Evolutionary conservation across 192 early-diverging fungal species (phyloP).

Genomic region (Coemansia sp.): DNA sequence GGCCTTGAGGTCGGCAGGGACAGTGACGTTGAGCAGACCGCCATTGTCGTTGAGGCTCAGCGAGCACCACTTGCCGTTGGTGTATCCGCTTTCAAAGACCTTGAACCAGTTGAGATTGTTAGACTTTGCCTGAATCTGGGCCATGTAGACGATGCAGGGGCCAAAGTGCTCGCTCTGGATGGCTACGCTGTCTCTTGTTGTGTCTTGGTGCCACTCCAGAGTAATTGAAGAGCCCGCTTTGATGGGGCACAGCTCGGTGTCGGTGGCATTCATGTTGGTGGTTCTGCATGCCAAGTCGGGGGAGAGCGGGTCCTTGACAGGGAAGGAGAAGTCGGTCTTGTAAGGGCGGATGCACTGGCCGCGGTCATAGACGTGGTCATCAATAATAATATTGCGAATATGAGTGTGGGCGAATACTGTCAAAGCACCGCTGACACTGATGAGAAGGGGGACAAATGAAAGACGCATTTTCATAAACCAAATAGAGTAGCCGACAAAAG

Average conservation of each 20-base stretch:
- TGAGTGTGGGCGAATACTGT: constrained; percentile 6
- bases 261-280: neutral
- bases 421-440: constrained; percentile 5
- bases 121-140: neutral
- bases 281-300: neutral
- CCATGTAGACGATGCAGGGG: constrained; percentile 6
- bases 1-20: neutral
- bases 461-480: constrained; percentile 1
- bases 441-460: neutral
- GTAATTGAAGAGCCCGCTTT: neutral
- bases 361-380: neutral
- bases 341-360: neutral
- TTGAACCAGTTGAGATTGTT: neutral
- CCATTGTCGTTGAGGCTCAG: neutral
- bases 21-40: neutral
- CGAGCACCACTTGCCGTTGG: neutral
- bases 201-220: neutral
- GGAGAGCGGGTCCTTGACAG: neutral
- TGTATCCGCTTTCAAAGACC: neutral
- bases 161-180: constrained; percentile 1
- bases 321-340: neutral
- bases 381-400: neutral
- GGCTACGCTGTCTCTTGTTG: neutral
- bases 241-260: neutral
- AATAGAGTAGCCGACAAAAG: neutral